These are phyloP conservation scores for Emmonsia crescens DNA, from an alignment of 2,329 filamentous ascomycete genomes.

Conservation along the genomic window DNA sequence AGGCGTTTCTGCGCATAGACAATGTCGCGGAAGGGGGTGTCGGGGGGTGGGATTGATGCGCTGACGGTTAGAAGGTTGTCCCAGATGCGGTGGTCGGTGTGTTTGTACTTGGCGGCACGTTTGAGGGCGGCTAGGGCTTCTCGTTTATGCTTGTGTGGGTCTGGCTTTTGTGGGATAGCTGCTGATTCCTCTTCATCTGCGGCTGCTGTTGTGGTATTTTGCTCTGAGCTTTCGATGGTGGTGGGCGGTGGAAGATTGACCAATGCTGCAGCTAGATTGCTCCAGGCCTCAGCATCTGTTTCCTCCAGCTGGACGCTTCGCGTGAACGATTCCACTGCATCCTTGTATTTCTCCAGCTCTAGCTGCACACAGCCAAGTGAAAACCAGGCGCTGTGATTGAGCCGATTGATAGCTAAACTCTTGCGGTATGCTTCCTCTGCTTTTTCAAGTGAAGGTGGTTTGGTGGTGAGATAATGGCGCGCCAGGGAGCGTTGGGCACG, in stretches of 20 bases:
- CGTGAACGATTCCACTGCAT: constrained; percentile 73
- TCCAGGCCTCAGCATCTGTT: constrained; percentile 85
- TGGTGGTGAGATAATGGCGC: constrained; percentile 58
- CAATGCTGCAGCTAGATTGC: constrained; percentile 79
- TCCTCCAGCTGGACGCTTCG: constrained; percentile 77
- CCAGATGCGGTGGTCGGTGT: constrained; percentile 89
- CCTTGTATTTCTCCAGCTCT: constrained; percentile 62
- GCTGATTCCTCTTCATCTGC: constrained; percentile 20
- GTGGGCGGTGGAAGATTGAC: constrained; percentile 38
- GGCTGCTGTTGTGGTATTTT: constrained; percentile 20
- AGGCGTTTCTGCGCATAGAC: constrained; percentile 64
- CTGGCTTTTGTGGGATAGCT: constrained; percentile 18
- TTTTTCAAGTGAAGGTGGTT: constrained; percentile 49
- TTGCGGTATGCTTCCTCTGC: constrained; percentile 69
- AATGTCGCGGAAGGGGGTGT: constrained; percentile 57
- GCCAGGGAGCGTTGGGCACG: constrained; percentile 81
- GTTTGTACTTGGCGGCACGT: constrained; percentile 69
- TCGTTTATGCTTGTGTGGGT: constrained; percentile 52
- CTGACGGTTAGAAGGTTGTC: constrained; percentile 88
- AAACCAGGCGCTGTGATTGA: constrained; percentile 80
- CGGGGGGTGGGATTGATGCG: constrained; percentile 61
- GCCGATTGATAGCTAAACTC: constrained; percentile 65
- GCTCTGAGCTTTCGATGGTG: constrained; percentile 2
- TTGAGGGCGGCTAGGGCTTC: constrained; percentile 80
- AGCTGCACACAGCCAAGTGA: constrained; percentile 80